Evolutionary conservation across 345 rosid species (phyloP), one percentile per base, ranked within the genome.

Genomic region (Noccaea bulbosa): DNA sequence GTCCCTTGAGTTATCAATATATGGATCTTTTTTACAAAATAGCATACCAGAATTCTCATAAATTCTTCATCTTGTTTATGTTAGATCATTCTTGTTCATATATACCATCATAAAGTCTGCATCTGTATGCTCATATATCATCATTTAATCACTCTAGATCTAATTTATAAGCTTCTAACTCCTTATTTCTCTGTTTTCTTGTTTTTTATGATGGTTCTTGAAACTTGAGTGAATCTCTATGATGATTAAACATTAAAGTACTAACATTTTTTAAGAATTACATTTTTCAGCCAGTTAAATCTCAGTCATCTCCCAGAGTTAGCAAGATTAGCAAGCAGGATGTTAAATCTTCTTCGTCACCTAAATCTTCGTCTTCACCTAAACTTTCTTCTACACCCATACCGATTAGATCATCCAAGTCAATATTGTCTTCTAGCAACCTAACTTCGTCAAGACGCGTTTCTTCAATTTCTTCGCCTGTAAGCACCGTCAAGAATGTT

Each of bases 311-410:
- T 4, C 54, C 76, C 34, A 82, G 40, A 79, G 65, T 73, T 62
- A 61, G 57, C 67, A 80, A 80, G 52, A 71, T 2, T 14, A 78
- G 22, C 51, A 82, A 78, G 66, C 78, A 81, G 39, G 48, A 57
- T 15, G 67, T 74, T 56, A 77, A 70, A 39, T 35, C 58, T 40
- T 50, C 71, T 17, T 67, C 73, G 9, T 43, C 78, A 57, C 54
- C 72, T 58, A 57, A 58, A 34, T 1, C 72, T 27, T 27, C 30
- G 30, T 27, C 73, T 12, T 43, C 78, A 57, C 54, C 72, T 58
- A 57, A 58, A 34, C 2, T 67, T 20, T 67, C 76, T 27, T 35
- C 78, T 11, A 16, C 75, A 52, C 78, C 78, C 3, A 53, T 75
- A 56, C 5, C 70, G 5, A 75, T 75, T 11, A 52, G 74, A 68